Evolutionary conservation across 148 eudicot species (phyloP), one percentile per base, ranked within the genome.

Genomic region (Nepenthes mirabilis): DNA sequence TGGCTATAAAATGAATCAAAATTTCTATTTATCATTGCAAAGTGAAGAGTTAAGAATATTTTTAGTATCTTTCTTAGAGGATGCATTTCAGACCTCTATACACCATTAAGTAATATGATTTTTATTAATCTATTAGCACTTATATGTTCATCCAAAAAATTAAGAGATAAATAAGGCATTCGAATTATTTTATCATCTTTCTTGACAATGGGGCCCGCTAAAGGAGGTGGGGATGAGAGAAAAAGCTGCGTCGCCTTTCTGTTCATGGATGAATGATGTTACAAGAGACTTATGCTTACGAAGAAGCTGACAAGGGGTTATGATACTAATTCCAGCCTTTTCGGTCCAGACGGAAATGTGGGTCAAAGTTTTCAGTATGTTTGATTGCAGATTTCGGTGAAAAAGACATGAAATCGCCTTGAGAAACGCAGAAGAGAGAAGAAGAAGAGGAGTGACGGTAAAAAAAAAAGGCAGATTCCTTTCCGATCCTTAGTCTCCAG

Each of bases 331-430:
- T 14, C 76, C 70, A 74, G 64, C 78, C 68, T 75, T 79, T 80
- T 74, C 82, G 75, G 64, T 77, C 61, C 68, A 57, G 84, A 81
- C 83, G 79, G 65, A 79, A 68, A 52, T 70, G 87, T 77, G 82
- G 83, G 87, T 84, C 83, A 80, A 84, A 84, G 51, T 71, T 63
- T 72, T 61, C 80, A 40, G 72, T 57, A 57, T 63, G 47, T 70
- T 74, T 57, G 70, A 61, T 37, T 73, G 36, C 78, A 75, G 33
- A 84, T 82, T 87, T 87, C 83, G 80, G 77, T 83, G 87, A 83
- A 68, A 81, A 73, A 14, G 89, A 83, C 87, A 71, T 60, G 43
- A 67, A 65, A 77, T 71, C 70, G 68, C 80, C 80, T 57, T 33
- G 52, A 68, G 60, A 59, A 58, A 56, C 55, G 48, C 6, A 11